Base-by-base conservation (phyloP, 1,284 basidiomycete genomes). In the Puccinia brachypodii region DNA sequence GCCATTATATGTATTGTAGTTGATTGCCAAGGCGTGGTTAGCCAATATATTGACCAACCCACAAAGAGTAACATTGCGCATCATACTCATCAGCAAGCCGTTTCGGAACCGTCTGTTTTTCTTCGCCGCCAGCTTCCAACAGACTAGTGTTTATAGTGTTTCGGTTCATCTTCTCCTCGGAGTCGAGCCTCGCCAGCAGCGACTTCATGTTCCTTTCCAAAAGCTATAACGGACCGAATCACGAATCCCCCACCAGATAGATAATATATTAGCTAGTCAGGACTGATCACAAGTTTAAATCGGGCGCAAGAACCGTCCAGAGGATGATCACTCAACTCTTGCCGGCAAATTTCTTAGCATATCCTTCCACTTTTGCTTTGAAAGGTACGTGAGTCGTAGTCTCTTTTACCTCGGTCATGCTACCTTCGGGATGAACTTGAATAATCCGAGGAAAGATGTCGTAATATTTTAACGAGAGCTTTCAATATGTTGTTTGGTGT, bases 271-370 rank as follows among this genome's bases (percentile, higher is more conserved):
- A 36, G 31, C 8, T 14, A 33, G 16, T n/a, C n/a, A n/a, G n/a
- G n/a, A n/a, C 36, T 4, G 19, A 64, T 2, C 33, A 64, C 19
- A 64, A 7, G 38, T 8, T 19, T 7, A n/a, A 40, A 14, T 40
- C 36, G n/a, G 14, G n/a, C 31, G 8, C 50, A 40, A 50, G 28
- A 11, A 7, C 42, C 44, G 25, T 25, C 2, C 33, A 28, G 19
- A 28, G 28, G 33, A n/a, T 9, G 7, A 7, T 77, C 19, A 62
- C 78, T 74, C 58, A 75, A 81, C 79, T 81, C 47, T 81, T 81
- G 8, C 79, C 79, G 33, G 79, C 79, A 40, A 81, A 66, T 56
- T 81, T 81, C 31, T 81, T 81, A 25, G 79, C 79, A 28, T 81
- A 81, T 7, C 79, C 79, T 56, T 81, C 56, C 9, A 81, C 79